A percentile compares a stretch with the other conserved stretches of the same genome.
Conservation (phyloP, 345 rosid genomes). For the Aquilaria sinensis region DNA sequence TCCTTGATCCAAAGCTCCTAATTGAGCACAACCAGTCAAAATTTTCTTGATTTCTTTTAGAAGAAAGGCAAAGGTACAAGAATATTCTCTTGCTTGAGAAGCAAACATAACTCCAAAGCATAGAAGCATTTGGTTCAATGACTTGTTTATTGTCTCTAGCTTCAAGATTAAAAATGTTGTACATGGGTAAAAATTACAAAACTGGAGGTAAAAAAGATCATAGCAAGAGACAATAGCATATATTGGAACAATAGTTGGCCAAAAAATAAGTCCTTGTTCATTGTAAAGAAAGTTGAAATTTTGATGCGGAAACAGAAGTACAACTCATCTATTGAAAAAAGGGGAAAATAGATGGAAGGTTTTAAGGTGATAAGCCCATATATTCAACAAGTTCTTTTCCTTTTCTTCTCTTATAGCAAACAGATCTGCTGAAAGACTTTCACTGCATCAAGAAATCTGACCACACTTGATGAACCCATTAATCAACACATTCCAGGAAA, state of each 20-base stretch:
- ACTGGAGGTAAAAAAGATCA: background rate
- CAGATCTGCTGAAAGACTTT: constrained; percentile 39
- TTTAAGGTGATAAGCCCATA: no score
- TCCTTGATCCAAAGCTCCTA: constrained; percentile 75
- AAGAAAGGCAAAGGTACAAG: constrained; percentile 13
- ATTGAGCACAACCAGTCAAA: constrained; percentile 69
- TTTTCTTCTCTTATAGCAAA: no score
- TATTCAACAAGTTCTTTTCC: no score
- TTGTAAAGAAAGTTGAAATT: no score
- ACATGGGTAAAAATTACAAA: background rate
- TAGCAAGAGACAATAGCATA: no score
- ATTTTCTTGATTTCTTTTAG: background rate
- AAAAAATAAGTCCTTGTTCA: no score
- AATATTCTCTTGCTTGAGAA: constrained; percentile 55
- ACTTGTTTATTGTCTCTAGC: constrained; percentile 92
- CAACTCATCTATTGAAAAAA: no score
- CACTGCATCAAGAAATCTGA: constrained; percentile 46
- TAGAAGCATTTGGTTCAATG: constrained; percentile 91
- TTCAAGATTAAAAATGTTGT: constrained; percentile 32
- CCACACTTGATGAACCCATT: constrained; percentile 43
- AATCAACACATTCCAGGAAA: constrained; percentile 73
- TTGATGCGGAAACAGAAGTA: no score
- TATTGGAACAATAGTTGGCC: no score
- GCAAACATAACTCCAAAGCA: constrained; percentile 93
- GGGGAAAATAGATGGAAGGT: no score